Percentiles rank a stretch among this genome's conserved stretches.
Conservation (phyloP, 257 asterid genomes). For the Forsythia viridissima region DNA sequence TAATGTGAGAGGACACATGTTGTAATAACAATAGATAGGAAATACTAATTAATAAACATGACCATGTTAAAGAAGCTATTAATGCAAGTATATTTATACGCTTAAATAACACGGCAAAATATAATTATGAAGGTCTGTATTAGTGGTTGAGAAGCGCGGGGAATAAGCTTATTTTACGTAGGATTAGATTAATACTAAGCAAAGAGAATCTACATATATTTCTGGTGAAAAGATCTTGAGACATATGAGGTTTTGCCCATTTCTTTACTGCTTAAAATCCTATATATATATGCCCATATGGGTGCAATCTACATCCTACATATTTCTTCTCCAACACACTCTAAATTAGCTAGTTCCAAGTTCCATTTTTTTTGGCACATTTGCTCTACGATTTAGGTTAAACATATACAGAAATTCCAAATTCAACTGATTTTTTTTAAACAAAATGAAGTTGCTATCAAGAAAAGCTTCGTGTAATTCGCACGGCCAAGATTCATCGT, state of each 20-base stretch:
- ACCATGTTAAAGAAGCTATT: background rate
- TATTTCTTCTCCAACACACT: background rate
- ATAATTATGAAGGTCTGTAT: background rate
- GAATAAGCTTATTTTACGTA: background rate
- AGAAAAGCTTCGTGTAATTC: conserved; percentile 52
- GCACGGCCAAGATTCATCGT: conserved; percentile 64
- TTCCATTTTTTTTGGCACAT: background rate
- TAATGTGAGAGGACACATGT: no score
- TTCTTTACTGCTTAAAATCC: background rate
- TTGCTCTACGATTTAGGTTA: background rate
- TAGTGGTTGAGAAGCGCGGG: background rate
- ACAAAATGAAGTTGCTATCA: conserved; percentile 43
- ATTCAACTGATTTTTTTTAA: background rate
- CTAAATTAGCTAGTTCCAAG: background rate
- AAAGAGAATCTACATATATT: background rate
- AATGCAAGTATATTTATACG: background rate
- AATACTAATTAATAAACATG: background rate
- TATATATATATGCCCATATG: background rate
- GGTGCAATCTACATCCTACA: background rate
- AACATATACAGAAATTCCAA: background rate
- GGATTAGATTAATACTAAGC: background rate
- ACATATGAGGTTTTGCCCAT: background rate
- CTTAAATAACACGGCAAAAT: background rate
- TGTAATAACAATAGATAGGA: background rate
- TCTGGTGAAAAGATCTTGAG: background rate